A percentile compares a stretch with the other conserved stretches of the same genome.
Conservation (phyloP, 768 basidiomycete species). For the Boletus rubroflammeus region DNA sequence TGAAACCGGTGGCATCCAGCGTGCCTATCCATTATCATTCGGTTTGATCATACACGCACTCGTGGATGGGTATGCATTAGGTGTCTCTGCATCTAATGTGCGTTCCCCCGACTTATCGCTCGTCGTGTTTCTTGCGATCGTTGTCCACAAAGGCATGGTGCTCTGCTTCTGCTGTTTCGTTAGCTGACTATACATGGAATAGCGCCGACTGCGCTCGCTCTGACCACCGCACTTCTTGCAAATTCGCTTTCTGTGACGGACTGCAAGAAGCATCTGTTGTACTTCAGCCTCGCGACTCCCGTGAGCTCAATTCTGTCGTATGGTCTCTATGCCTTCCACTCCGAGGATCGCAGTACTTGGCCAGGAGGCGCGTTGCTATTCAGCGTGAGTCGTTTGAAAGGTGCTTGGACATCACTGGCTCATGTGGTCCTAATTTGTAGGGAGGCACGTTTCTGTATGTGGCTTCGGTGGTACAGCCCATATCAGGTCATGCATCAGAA, state of each 20-base stretch:
- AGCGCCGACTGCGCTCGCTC: constrained; percentile 91
- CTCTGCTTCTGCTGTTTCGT: not conserved
- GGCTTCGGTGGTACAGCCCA: constrained; percentile 82
- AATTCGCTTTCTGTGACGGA: constrained; percentile 62
- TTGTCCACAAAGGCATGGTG: constrained; percentile 79
- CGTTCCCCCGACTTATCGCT: constrained; percentile 57
- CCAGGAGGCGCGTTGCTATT: constrained; percentile 78
- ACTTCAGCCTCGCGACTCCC: constrained; percentile 86
- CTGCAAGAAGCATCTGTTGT: constrained; percentile 69
- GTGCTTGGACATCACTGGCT: not conserved
- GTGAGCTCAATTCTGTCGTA: constrained; percentile 78
- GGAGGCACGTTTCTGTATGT: constrained; percentile 95
- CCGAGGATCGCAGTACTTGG: constrained; percentile 43
- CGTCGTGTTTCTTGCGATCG: constrained; percentile 86
- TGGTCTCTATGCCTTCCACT: constrained; percentile 49
- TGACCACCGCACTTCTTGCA: constrained; percentile 81
- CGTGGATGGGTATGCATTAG: constrained; percentile 90
- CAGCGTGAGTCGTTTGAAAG: constrained; percentile 53
- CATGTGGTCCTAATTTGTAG: constrained; percentile 34
- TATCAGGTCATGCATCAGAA: constrained; percentile 46
- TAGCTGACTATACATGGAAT: constrained; percentile 9
- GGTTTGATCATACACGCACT: constrained; percentile 86
- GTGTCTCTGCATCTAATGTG: constrained; percentile 59
- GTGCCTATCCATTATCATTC: constrained; percentile 71
- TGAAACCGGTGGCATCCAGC: constrained; percentile 28